Percentiles rank a stretch among this genome's conserved stretches.
Conservation (phyloP, 2,329 filamentous ascomycete species). For the Zasmidium cellare region DNA sequence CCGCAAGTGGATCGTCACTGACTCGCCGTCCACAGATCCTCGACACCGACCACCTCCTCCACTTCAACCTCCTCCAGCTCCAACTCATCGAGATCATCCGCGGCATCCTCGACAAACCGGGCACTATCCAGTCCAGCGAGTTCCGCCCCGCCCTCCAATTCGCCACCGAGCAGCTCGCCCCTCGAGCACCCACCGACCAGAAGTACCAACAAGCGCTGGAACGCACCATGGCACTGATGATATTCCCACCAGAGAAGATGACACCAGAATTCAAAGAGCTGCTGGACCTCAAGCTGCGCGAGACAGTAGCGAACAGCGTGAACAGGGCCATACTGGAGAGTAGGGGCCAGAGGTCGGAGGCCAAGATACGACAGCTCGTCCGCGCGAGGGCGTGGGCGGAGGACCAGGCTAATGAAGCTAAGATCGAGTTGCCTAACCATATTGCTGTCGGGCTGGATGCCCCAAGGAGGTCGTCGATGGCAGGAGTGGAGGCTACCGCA, state of each 20-base stretch:
- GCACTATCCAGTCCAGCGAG: slow-evolving; percentile 63
- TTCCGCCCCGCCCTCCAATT: slow-evolving; percentile 81
- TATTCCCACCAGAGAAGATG: slow-evolving; percentile 81
- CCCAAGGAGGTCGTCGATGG: slow-evolving; percentile 1
- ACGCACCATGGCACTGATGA: slow-evolving; percentile 85
- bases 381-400: slow-evolving; percentile 86
- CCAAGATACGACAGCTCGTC: slow-evolving; percentile 78
- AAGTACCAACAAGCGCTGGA: slow-evolving; percentile 86
- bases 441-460: slow-evolving; percentile 46
- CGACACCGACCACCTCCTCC: slow-evolving; percentile 76
- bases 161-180: slow-evolving; percentile 82
- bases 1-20: slow-evolving; percentile 3
- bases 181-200: slow-evolving; percentile 77
- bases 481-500: slow-evolving; percentile 2
- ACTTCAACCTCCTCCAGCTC: slow-evolving; percentile 85
- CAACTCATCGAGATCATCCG: slow-evolving; percentile 94
- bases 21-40: slow-evolving; percentile 64
- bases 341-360: slow-evolving; percentile 72
- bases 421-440: slow-evolving; percentile 41
- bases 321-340: slow-evolving; percentile 82
- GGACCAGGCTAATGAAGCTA: slow-evolving; percentile 52
- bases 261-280: slow-evolving; percentile 73
- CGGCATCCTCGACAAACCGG: slow-evolving; percentile 51
- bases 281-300: slow-evolving; percentile 75
- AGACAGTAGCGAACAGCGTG: slow-evolving; percentile 80